These are phyloP conservation scores for Raffaelea arxii DNA, from an alignment of 2,329 filamentous ascomycete species.

Conservation along the genomic window DNA sequence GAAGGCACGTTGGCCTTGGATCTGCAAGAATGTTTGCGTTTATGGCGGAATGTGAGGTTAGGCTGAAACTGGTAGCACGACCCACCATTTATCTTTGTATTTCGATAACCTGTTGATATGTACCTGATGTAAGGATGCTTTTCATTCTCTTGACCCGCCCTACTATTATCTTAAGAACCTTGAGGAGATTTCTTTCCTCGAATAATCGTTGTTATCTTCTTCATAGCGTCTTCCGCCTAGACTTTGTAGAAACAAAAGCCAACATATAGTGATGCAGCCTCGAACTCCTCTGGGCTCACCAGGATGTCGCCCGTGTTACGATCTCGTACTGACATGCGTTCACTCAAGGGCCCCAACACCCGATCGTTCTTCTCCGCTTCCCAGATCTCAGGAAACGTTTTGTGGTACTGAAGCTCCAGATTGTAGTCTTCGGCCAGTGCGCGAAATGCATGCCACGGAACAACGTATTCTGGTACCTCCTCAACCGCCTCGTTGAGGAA, in stretches of 20 bases:
- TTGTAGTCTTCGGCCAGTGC: slow-evolving; percentile 95
- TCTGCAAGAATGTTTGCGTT: slow-evolving; percentile 42
- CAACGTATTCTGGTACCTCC: slow-evolving; percentile 92
- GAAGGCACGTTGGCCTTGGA: slow-evolving; percentile 41
- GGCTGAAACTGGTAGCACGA: slow-evolving; percentile 19
- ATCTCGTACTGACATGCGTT: slow-evolving; percentile 89
- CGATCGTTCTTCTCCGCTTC: slow-evolving; percentile 79
- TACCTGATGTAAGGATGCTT: no score
- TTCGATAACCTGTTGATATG: neutral
- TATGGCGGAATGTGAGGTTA: slow-evolving; percentile 43
- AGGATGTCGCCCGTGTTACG: slow-evolving; percentile 55
- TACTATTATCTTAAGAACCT: no score
- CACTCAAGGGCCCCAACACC: slow-evolving; percentile 72
- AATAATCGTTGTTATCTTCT: no score
- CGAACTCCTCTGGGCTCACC: slow-evolving; percentile 80
- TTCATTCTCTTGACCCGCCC: no score
- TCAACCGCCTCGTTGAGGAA: slow-evolving; percentile 94
- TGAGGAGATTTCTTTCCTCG: neutral
- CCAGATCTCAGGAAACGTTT: slow-evolving; percentile 86
- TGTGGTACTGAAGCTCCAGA: slow-evolving; percentile 88
- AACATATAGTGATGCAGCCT: slow-evolving; percentile 84
- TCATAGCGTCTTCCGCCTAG: slow-evolving; percentile 29
- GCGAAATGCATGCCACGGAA: slow-evolving; percentile 96
- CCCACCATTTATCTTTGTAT: neutral
- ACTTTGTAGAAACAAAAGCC: slow-evolving; percentile 98